Percentiles rank a stretch among this genome's conserved stretches.
phyloP scores from a whole-genome alignment of 306 rosid species.

The Prunus armeniaca region DNA sequence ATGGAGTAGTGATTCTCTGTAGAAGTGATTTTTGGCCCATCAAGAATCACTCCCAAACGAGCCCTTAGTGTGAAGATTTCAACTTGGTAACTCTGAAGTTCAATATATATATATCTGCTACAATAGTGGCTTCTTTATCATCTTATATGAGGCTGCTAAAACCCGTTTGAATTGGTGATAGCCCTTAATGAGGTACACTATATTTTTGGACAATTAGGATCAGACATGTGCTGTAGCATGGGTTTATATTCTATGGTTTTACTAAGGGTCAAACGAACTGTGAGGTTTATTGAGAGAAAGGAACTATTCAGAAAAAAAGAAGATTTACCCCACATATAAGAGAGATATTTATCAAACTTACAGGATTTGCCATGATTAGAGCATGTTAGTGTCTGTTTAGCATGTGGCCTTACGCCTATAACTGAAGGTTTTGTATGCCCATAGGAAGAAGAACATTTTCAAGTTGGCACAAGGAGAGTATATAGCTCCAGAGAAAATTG shows the following conservation, averaged over 20 bases:
- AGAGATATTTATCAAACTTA: not conserved
- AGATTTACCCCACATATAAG: not conserved
- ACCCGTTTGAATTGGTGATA: too few species aligned
- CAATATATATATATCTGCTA: not conserved
- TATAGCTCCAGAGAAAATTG: slow-evolving; percentile 98
- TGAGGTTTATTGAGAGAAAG: not conserved
- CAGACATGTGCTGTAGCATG: not conserved
- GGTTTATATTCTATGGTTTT: not conserved
- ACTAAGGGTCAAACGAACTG: not conserved
- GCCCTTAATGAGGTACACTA: not conserved
- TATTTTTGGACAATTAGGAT: not conserved
- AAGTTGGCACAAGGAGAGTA: slow-evolving; percentile 99
- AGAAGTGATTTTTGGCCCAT: too few species aligned
- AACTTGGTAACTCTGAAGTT: not conserved
- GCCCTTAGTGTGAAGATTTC: not conserved
- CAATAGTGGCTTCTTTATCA: not conserved
- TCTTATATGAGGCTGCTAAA: too few species aligned
- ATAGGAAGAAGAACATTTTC: slow-evolving; percentile 96
- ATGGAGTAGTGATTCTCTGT: too few species aligned
- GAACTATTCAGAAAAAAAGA: not conserved
- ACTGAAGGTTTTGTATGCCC: slow-evolving; percentile 12
- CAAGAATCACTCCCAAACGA: too few species aligned
- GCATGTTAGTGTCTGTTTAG: not conserved
- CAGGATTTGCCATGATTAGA: not conserved
- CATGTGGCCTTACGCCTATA: not conserved